These are phyloP conservation scores for Botrytis tulipae DNA, from an alignment of 2,329 filamentous ascomycete genomes.

Conservation along the genomic window DNA sequence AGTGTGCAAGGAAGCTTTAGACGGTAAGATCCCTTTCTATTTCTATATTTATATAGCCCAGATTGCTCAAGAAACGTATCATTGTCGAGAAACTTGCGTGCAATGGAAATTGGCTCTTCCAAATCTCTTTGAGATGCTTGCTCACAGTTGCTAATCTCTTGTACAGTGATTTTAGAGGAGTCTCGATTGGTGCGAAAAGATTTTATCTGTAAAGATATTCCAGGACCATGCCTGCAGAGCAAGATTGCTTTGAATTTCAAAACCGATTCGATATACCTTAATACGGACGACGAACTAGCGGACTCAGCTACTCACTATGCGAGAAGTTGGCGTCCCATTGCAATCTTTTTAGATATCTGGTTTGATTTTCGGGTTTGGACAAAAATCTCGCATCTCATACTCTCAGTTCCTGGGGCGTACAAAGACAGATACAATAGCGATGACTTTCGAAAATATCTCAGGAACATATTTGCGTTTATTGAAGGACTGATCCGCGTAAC, in stretches of 20 bases:
- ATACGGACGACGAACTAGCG: background rate
- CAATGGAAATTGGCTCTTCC: background rate
- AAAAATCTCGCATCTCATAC: background rate
- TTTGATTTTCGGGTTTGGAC: background rate
- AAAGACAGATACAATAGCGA: background rate
- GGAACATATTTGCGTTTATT: background rate
- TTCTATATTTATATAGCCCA: no score
- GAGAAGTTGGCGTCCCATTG: background rate
- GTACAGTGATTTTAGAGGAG: background rate
- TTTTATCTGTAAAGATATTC: background rate
- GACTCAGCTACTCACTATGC: accelerated
- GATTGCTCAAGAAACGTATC: no score
- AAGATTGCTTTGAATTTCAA: background rate
- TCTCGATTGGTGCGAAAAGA: background rate
- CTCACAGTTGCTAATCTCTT: background rate
- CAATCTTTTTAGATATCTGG: background rate
- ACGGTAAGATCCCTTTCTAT: background rate
- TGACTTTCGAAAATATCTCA: background rate
- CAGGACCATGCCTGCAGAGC: background rate
- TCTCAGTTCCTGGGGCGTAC: background rate
- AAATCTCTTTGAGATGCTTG: no score
- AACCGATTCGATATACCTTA: background rate
- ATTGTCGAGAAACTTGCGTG: background rate
- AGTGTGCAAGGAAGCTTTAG: background rate
- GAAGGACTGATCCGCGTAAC: background rate